Conservation (phyloP, 2,329 filamentous ascomycete genomes). For the Epichloe amarillans region DNA sequence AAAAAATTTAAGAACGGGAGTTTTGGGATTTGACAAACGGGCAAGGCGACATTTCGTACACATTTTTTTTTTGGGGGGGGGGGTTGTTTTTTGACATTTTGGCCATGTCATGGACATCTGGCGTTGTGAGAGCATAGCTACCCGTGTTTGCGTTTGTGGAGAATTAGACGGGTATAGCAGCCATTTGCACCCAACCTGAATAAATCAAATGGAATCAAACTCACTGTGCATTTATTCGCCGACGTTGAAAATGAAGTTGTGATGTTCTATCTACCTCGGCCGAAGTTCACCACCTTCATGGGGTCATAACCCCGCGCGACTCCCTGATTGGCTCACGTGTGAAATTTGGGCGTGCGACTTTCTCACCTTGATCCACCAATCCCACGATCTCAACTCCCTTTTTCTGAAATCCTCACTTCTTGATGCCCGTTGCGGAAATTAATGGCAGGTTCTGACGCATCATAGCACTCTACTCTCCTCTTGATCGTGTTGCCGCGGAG, state of each 20-base stretch:
- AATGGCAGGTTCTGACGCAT: no score
- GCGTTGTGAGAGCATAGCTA: not conserved
- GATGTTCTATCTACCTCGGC: no score
- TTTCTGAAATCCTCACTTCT: not conserved
- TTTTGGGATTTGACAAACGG: not conserved
- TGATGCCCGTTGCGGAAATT: not conserved
- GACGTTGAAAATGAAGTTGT: not conserved
- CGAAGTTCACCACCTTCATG: no score
- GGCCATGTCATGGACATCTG: not conserved
- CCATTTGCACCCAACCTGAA: not conserved
- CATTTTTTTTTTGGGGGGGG: no score
- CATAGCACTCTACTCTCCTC: no score
- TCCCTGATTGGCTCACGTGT: slow-evolving; percentile 1
- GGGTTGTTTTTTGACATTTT: not conserved
- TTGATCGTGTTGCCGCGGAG: no score
- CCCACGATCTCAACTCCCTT: not conserved
- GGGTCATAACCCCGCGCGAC: slow-evolving; percentile 10
- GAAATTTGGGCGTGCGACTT: no score
- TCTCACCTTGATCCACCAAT: not conserved
- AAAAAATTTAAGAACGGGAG: not conserved
- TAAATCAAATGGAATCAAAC: not conserved
- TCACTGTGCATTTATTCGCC: not conserved
- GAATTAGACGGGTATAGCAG: not conserved
- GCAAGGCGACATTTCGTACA: no score
- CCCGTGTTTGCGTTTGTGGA: not conserved